Evolutionary conservation across 257 asterid genomes (phyloP), one percentile per base, ranked within the genome.

Genomic region (Nicotiana tabacum): DNA sequence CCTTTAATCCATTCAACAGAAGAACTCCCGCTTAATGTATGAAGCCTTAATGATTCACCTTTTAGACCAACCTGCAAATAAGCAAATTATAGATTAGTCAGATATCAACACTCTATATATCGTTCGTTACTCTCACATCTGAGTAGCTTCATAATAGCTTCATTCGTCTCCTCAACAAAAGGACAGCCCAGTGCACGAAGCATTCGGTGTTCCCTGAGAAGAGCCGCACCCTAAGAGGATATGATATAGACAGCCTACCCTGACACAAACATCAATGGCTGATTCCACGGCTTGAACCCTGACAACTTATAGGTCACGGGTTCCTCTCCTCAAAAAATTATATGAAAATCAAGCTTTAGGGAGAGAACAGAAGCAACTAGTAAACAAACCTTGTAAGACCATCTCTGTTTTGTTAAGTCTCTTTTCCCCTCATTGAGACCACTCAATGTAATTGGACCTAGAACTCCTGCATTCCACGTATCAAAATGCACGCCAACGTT

Each of bases 401-500:
- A 96, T 62, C 43, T 93, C 85, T 94, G 98, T 88, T 88, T 89
- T 8, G 94, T 88, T 90, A 96, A 90, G 88, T 94, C 98, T 86
- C 93, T 88, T 6, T 91, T 85, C 15, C 99, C 98, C 84, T 88
- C 94, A 21, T 94, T 83, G 76, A 96, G 93, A 37, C 99, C 97
- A 35, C 87, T 86, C 88, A 96, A 84, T 69, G 90, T 89, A 66
- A 94, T 86, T 1, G 99, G 98, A 82, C 99, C 98, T 33, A 96
- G 94, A 87, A 96, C 94, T 74, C 98, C 99, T 0, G 91, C 77
- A 68, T 91, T 96, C 94, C 94, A 93, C 32, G 85, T 90, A 89
- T 96, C 99, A 32, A 85, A 96, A 86, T 94, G 98, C 79, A 89
- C 2, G 3, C 98, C 97, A 5, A 90, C 96, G 66, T 95, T 93